Conservation (phyloP, 129 eudicot species). For the Ambrosia artemisiifolia region DNA sequence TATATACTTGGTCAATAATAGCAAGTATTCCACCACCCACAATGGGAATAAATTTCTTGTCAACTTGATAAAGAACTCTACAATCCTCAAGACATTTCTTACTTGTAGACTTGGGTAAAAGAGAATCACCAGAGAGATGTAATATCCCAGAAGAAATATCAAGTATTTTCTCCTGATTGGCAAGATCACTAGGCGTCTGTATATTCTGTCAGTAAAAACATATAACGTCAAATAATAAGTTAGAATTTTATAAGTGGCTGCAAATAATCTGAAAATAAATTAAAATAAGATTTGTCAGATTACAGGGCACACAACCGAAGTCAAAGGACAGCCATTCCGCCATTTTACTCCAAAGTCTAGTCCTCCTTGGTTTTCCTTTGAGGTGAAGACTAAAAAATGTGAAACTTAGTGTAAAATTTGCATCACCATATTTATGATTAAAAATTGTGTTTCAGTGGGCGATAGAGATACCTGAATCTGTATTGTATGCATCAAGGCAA, state of each 20-base stretch:
- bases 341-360: slow-evolving; percentile 52
- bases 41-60: slow-evolving; percentile 85
- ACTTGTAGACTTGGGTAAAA: slow-evolving; percentile 72
- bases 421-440: neutral
- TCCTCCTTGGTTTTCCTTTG: slow-evolving; percentile 32
- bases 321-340: slow-evolving; percentile 40
- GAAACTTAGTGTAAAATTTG: neutral
- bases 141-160: slow-evolving; percentile 65
- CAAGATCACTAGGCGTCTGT: slow-evolving; percentile 14
- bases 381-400: slow-evolving; percentile 35
- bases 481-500: slow-evolving; percentile 16
- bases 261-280: neutral
- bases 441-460: neutral
- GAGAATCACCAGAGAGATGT: slow-evolving; percentile 61
- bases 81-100: slow-evolving; percentile 60
- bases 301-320: slow-evolving; percentile 39
- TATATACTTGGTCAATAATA: slow-evolving; percentile 81
- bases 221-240: slow-evolving; percentile 2
- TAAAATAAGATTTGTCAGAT: slow-evolving; percentile 11
- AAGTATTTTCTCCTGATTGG: slow-evolving; percentile 49
- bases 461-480: neutral
- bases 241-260: neutral
- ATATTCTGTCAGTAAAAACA: slow-evolving; percentile 41
- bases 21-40: slow-evolving; percentile 74
- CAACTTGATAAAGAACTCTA: slow-evolving; percentile 88